A percentile compares a stretch with the other conserved stretches of the same genome.
These are phyloP conservation scores for Anisogramma anomala DNA, from an alignment of 2,329 filamentous ascomycete genomes.

Conservation along the genomic window DNA sequence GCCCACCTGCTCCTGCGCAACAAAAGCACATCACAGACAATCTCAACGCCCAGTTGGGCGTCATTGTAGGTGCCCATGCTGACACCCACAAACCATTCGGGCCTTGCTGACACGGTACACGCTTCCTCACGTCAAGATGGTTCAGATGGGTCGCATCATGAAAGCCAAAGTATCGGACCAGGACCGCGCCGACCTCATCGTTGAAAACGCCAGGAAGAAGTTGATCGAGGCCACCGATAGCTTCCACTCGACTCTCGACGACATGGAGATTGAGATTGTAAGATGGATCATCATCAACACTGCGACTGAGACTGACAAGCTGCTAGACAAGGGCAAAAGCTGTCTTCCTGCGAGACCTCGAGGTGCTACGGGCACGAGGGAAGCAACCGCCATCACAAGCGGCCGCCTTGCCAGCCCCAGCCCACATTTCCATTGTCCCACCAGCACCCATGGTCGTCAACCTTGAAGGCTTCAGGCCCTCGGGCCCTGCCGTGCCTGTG, in stretches of 20 bases:
- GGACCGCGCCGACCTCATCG: slow-evolving; percentile 8
- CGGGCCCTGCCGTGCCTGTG: slow-evolving; percentile 9
- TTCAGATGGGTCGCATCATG: slow-evolving; percentile 13
- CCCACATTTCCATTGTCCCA: too few relatives aligned
- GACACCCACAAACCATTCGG: neutral
- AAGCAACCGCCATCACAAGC: slow-evolving; percentile 3
- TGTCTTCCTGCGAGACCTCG: slow-evolving; percentile 12
- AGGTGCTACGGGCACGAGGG: slow-evolving; percentile 8
- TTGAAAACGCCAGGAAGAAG: slow-evolving; percentile 10
- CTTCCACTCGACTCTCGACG: slow-evolving; percentile 14
- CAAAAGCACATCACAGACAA: slow-evolving; percentile 12
- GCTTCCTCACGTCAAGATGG: slow-evolving; percentile 6
- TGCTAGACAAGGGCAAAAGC: slow-evolving; percentile 12
- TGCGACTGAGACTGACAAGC: neutral
- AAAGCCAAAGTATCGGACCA: slow-evolving; percentile 2
- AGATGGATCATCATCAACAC: neutral
- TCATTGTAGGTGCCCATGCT: slow-evolving; percentile 8
- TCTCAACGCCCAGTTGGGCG: slow-evolving; percentile 10
- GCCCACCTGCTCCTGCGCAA: slow-evolving; percentile 2
- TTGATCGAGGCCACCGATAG: slow-evolving; percentile 11
- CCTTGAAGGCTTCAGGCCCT: slow-evolving; percentile 7
- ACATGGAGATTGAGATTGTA: slow-evolving; percentile 14
- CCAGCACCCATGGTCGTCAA: slow-evolving; percentile 15
- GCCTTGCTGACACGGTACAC: neutral
- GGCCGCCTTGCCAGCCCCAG: slow-evolving; percentile 2